Conservation (phyloP, 2,329 filamentous ascomycete species). For the Chlorencoelia australis region DNA sequence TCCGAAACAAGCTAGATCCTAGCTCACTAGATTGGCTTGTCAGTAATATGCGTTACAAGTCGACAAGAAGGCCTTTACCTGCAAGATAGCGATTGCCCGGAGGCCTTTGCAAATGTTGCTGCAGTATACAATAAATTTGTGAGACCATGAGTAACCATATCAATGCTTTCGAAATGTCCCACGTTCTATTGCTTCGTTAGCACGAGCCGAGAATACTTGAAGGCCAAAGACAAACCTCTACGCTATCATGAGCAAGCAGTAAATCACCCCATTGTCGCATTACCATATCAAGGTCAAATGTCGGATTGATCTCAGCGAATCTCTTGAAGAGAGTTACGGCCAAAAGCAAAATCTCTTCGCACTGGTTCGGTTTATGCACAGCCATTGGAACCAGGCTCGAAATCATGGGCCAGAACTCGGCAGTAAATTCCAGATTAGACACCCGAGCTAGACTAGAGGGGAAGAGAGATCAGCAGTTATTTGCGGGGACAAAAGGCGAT, state of each 20-base stretch:
- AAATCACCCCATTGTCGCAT: slow-evolving; percentile 24
- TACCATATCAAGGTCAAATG: slow-evolving; percentile 18
- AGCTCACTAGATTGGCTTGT: slow-evolving; percentile 28
- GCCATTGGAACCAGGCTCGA: slow-evolving; percentile 19
- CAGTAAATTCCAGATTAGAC: slow-evolving; percentile 31
- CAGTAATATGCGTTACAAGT: slow-evolving; percentile 3
- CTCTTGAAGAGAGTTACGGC: slow-evolving; percentile 32
- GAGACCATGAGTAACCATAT: slow-evolving; percentile 28
- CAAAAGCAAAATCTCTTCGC: slow-evolving; percentile 30
- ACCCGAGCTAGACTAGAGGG: slow-evolving; percentile 22
- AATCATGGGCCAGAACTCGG: slow-evolving; percentile 38
- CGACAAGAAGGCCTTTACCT: slow-evolving; percentile 10
- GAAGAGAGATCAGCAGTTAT: no score
- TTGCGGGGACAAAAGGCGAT: no score
- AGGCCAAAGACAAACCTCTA: slow-evolving; percentile 30
- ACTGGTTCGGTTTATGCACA: slow-evolving; percentile 15
- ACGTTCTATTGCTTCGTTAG: slow-evolving; percentile 17
- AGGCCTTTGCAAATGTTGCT: slow-evolving; percentile 20
- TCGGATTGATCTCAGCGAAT: slow-evolving; percentile 27
- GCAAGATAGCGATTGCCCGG: slow-evolving; percentile 18
- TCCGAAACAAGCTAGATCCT: slow-evolving; percentile 46
- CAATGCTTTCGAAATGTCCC: slow-evolving; percentile 24
- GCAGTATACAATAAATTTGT: slow-evolving; percentile 29
- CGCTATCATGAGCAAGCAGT: slow-evolving; percentile 32
- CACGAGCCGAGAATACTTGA: no score